Evolutionary conservation across 257 asterid species (phyloP), one percentile per base, ranked within the genome.

Genomic region (Solanum neorickii): DNA sequence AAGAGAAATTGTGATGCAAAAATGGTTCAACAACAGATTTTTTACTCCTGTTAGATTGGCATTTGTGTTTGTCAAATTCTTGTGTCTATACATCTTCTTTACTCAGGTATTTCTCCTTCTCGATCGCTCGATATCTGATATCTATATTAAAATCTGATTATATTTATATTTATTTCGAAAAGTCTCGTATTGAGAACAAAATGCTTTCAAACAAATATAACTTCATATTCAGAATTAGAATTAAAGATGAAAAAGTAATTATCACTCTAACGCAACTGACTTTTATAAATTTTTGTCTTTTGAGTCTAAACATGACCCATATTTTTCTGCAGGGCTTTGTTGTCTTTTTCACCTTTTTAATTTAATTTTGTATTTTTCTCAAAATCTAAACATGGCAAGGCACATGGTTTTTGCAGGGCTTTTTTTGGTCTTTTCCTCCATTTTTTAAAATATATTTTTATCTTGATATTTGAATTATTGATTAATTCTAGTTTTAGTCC

Each of bases 41-140:
- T 47, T 96, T 6, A 95, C 98, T 7, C 98, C 98, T 12, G 12
- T 96, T 35, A 93, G 99, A 93, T 93, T 96, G 82, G 93, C 92
- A 25, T 96, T 96, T 88, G 93, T 96, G 20, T 91, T 94, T 68
- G 86, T 95, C 92, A 96, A 95, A 87, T 90, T 96, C 92, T 65
- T 96, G 92, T 89, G 93, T 41, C 90, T 93, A 8, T 93, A 89
- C 70, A 91, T 87, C 59, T 93, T 94, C 95, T 95, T 92, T 94
- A 88, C 95, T 21, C 94, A 78, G 98, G 98, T 94, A 93, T 72
- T 31, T 27, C 20, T 11, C 6, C 33, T 3, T 46, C 37, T 3
- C 21, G 18, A 6, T 31, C 14, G 9, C 12, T 31, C 14, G 4
- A 4, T 70, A 12, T 31, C 0, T 70, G 2, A 31, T 70, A 31